These are phyloP conservation scores for Hemileccinum rubropunctum DNA, from an alignment of 768 basidiomycete genomes.

Conservation along the genomic window DNA sequence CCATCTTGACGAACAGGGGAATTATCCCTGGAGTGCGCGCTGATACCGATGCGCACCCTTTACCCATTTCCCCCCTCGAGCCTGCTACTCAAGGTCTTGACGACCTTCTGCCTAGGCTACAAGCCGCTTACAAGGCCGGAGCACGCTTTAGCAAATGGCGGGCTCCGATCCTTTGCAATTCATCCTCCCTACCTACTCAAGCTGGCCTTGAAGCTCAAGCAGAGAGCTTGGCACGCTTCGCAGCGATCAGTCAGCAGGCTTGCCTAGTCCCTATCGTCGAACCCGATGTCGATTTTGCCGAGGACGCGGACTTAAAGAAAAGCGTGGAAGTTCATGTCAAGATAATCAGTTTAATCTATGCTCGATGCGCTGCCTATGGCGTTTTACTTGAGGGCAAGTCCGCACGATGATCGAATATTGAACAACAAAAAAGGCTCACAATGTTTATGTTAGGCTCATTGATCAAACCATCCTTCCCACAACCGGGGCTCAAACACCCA, in stretches of 20 bases:
- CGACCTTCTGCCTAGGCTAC: constrained; percentile 40
- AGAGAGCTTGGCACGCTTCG: constrained; percentile 46
- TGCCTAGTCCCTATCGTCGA: constrained; percentile 53
- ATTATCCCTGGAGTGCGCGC: constrained; percentile 52
- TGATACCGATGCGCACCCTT: constrained; percentile 45
- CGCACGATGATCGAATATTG: background rate
- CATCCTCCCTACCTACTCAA: constrained; percentile 38
- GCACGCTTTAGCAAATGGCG: constrained; percentile 54
- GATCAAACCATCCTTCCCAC: constrained; percentile 52
- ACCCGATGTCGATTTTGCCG: constrained; percentile 50
- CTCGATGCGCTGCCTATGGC: constrained; percentile 42
- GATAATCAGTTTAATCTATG: constrained; percentile 45
- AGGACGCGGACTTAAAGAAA: constrained; percentile 43
- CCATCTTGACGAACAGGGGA: constrained; percentile 40
- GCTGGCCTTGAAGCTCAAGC: constrained; percentile 44
- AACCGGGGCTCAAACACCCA: constrained; percentile 44
- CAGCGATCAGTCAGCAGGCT: constrained; percentile 50
- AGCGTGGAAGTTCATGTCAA: constrained; percentile 47
- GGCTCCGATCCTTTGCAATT: constrained; percentile 46
- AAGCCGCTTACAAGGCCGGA: constrained; percentile 42
- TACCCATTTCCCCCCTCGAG: constrained; percentile 44
- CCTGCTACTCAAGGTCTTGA: constrained; percentile 51
- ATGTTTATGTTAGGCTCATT: constrained; percentile 37
- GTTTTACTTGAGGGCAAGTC: constrained; percentile 48
- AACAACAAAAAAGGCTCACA: background rate